These are phyloP conservation scores for Grosmannia clavigera DNA, from an alignment of 2,329 filamentous ascomycete genomes.

Conservation along the genomic window DNA sequence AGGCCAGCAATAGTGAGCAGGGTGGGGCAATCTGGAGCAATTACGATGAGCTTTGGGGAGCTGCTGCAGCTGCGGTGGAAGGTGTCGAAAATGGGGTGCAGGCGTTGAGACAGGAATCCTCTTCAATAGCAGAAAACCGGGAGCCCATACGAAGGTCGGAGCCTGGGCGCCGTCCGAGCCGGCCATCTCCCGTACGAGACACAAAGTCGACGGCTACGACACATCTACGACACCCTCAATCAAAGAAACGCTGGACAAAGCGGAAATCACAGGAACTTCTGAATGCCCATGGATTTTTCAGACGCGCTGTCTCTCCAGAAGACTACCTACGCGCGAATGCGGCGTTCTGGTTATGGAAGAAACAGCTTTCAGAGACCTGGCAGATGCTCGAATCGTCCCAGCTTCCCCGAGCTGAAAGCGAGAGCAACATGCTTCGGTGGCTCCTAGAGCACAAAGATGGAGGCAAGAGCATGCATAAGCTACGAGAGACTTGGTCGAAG, in stretches of 20 bases:
- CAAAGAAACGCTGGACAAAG: background rate
- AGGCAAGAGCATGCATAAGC: slow-evolving; percentile 5
- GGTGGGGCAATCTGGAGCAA: slow-evolving; percentile 1
- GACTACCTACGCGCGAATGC: background rate
- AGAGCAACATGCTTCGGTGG: slow-evolving; percentile 13
- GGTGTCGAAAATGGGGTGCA: background rate
- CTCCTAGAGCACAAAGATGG: slow-evolving; percentile 12
- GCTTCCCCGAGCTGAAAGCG: background rate
- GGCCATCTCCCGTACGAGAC: background rate
- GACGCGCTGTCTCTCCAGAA: background rate
- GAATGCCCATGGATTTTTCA: background rate
- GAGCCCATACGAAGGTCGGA: background rate
- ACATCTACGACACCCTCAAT: background rate
- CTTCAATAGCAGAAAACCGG: background rate
- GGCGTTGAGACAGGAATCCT: no score
- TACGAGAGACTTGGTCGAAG: slow-evolving; percentile 22
- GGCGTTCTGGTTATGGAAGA: slow-evolving; percentile 9
- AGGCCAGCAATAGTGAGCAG: background rate
- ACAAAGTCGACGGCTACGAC: background rate
- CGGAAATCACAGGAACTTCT: background rate
- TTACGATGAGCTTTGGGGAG: slow-evolving; percentile 8
- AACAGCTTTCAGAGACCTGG: slow-evolving; percentile 6
- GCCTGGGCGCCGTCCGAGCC: background rate
- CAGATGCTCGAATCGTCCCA: slow-evolving; percentile 2
- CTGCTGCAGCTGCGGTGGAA: background rate